Conservation (phyloP, 257 asterid genomes). For the Anisodus tanguticus region DNA sequence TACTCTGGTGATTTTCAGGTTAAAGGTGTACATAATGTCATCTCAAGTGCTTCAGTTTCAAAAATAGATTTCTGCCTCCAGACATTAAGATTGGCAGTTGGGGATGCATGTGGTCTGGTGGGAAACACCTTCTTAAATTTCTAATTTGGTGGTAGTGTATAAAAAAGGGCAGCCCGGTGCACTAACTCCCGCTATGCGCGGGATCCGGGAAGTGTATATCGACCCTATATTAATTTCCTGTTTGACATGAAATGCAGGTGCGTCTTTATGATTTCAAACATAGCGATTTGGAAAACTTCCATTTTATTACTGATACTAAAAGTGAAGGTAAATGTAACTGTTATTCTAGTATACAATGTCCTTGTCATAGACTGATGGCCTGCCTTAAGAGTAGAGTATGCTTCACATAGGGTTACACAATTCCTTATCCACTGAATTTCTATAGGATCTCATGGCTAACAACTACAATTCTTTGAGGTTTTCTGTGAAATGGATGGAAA, state of each 20-base stretch:
- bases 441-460: not conserved
- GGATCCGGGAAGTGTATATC: too few species aligned
- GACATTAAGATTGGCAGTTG: conserved; percentile 77
- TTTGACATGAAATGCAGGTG: conserved; percentile 54
- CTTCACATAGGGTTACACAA: not conserved
- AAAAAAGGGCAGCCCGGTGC: too few species aligned
- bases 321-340: conserved; percentile 62
- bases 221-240: conserved; percentile 30
- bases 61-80: conserved; percentile 65
- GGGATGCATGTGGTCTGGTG: conserved; percentile 85
- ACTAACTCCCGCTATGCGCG: too few species aligned
- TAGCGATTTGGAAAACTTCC: conserved; percentile 53
- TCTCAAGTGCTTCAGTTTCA: conserved; percentile 62
- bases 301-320: conserved; percentile 62
- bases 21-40: conserved; percentile 46
- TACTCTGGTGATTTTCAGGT: conserved; percentile 57
- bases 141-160: conserved; percentile 34
- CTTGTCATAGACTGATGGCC: not conserved
- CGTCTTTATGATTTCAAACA: conserved; percentile 59
- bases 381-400: conserved; percentile 5
- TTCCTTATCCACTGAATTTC: conserved; percentile 20
- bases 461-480: not conserved
- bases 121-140: conserved; percentile 44
- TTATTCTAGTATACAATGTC: not conserved
- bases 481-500: conserved; percentile 14